These are phyloP conservation scores for Yamadazyma membranifaciens DNA, from an alignment of 1,139 yeast species.

Conservation along the genomic window DNA sequence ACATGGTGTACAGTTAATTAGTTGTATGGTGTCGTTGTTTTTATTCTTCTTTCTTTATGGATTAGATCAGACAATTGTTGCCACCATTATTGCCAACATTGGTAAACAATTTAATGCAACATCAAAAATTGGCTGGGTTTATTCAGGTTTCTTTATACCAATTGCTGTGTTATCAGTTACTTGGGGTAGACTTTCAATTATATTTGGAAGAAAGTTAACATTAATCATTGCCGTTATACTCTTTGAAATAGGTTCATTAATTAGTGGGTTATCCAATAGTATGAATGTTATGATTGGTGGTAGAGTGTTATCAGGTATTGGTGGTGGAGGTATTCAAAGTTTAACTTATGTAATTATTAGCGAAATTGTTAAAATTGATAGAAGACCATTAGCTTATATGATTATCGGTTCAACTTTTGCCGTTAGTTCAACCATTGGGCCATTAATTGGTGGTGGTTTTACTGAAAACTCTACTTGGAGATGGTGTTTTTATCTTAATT, in stretches of 20 bases:
- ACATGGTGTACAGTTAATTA: conserved; percentile 37
- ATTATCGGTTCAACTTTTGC: conserved; percentile 53
- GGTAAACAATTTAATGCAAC: conserved; percentile 54
- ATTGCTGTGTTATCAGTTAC: conserved; percentile 57
- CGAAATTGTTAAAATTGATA: conserved; percentile 60
- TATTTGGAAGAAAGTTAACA: conserved; percentile 59
- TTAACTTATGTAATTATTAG: conserved; percentile 58
- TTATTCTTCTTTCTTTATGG: conserved; percentile 60
- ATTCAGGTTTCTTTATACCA: conserved; percentile 60
- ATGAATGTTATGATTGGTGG: conserved; percentile 70
- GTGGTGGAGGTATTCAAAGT: conserved; percentile 69
- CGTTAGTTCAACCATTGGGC: conserved; percentile 59
- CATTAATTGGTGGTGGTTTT: conserved; percentile 68
- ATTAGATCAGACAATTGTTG: conserved; percentile 65
- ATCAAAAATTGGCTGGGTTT: conserved; percentile 59
- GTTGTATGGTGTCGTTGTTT: conserved; percentile 47
- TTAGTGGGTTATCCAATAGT: conserved; percentile 54
- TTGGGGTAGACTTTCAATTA: conserved; percentile 61
- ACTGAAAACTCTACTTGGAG: conserved; percentile 66
- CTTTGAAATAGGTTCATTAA: conserved; percentile 62
- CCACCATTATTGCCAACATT: conserved; percentile 56
- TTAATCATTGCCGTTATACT: conserved; percentile 49
- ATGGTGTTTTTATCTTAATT: conserved; percentile 74
- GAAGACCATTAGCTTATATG: conserved; percentile 52
- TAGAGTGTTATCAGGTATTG: conserved; percentile 68